These are phyloP conservation scores for Pyrus hybrid DNA, from an alignment of 331 rosid genomes.

Conservation along the genomic window DNA sequence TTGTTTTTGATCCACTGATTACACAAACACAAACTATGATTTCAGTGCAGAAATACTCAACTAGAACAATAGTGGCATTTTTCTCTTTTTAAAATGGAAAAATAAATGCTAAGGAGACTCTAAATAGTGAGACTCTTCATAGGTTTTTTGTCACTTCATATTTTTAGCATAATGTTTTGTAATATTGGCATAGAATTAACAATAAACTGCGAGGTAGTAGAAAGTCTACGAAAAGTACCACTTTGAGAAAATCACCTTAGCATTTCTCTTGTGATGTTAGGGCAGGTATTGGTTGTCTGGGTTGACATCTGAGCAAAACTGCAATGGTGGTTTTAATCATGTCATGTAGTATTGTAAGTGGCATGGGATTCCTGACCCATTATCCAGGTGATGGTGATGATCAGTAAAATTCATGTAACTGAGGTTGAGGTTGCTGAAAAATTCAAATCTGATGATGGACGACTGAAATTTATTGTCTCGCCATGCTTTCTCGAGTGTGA, in stretches of 20 bases:
- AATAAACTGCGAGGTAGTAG: fast-evolving
- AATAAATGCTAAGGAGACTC: too few species aligned
- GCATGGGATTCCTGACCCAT: neutral
- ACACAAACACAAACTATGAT: too few species aligned
- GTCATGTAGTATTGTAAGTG: neutral
- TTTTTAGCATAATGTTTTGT: too few species aligned
- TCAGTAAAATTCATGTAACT: neutral
- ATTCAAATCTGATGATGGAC: neutral
- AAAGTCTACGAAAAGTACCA: too few species aligned
- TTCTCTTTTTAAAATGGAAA: too few species aligned
- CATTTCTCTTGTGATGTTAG: neutral
- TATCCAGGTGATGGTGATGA: neutral
- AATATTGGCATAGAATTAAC: too few species aligned
- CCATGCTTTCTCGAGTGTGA: neutral
- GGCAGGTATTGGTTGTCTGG: neutral
- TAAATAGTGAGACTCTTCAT: too few species aligned
- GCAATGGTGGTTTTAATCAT: neutral
- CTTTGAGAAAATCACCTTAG: too few species aligned
- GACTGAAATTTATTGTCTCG: neutral
- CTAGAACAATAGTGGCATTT: too few species aligned
- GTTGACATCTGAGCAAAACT: slow-evolving; percentile 2
- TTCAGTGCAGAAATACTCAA: too few species aligned
- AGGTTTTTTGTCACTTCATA: fast-evolving
- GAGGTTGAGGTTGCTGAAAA: neutral
- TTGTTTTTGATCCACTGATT: too few species aligned